phyloP scores from a whole-genome alignment of 2,329 filamentous ascomycete species.

The Cladophialophora immunda region DNA sequence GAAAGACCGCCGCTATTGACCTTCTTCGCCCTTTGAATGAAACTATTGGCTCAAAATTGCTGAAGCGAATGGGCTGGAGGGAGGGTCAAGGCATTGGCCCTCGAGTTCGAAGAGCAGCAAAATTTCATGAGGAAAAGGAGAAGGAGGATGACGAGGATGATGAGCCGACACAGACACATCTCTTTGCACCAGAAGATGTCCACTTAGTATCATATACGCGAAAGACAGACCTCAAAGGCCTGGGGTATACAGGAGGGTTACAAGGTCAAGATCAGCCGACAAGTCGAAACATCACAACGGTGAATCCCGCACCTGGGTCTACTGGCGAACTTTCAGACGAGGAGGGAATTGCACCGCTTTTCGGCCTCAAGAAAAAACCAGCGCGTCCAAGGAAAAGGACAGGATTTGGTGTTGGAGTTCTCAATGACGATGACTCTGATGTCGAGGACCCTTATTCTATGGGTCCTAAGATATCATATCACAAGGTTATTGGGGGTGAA shows the following conservation, averaged over 20 bases:
- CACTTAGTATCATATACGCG: conserved; percentile 64
- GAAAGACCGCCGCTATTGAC: conserved; percentile 70
- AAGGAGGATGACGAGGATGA: conserved; percentile 47
- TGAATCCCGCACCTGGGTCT: background rate
- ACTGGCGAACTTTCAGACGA: conserved; percentile 42
- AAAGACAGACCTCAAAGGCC: conserved; percentile 57
- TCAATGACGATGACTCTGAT: conserved; percentile 94
- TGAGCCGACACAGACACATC: conserved; percentile 63
- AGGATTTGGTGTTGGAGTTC: conserved; percentile 84
- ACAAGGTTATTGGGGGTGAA: conserved; percentile 78
- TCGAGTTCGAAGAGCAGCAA: conserved; percentile 78
- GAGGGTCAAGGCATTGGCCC: conserved; percentile 93
- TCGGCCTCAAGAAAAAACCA: conserved; percentile 45
- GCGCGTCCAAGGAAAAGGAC: conserved; percentile 65
- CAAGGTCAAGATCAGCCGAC: conserved; percentile 32
- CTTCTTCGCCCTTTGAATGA: conserved; percentile 77
- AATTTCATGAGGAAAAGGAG: conserved; percentile 60
- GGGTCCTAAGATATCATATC: conserved; percentile 89
- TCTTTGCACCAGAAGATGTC: conserved; percentile 87
- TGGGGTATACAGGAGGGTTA: conserved; percentile 55
- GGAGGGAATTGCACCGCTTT: conserved; percentile 46
- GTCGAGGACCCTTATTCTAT: conserved; percentile 95
- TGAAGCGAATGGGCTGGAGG: conserved; percentile 95
- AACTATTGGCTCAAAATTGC: conserved; percentile 83
- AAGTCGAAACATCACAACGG: background rate